Percentiles rank a stretch among this genome's conserved stretches.
phyloP scores from a whole-genome alignment of 2,329 filamentous ascomycete genomes.

The Dactylellina leptospora region DNA sequence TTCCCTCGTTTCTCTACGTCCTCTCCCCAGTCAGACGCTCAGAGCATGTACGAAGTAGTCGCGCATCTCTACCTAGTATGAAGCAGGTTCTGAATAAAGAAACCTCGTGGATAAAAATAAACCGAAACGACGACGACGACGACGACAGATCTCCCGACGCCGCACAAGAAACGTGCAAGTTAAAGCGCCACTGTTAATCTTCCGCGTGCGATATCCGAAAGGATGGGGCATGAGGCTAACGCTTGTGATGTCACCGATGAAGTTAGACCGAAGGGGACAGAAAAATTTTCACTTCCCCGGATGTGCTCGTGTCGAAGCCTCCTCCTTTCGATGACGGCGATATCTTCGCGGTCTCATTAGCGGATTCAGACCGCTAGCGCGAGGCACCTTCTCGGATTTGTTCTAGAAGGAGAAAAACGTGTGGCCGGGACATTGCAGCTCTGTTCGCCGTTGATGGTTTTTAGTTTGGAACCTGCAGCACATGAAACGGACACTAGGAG shows the following conservation, averaged over 20 bases:
- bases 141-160: no score
- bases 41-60: no score
- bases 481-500: slow-evolving; percentile 53
- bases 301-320: slow-evolving; percentile 1
- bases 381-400: slow-evolving; percentile 29
- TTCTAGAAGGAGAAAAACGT: slow-evolving; percentile 37
- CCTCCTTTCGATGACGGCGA: slow-evolving; percentile 30
- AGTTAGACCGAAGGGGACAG: neutral
- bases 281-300: slow-evolving; percentile 15
- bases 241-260: slow-evolving; percentile 12
- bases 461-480: slow-evolving; percentile 23
- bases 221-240: slow-evolving; percentile 8
- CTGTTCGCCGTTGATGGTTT: neutral
- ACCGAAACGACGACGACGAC: neutral
- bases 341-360: slow-evolving; percentile 25
- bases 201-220: slow-evolving; percentile 3
- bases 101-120: neutral
- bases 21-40: no score
- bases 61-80: no score
- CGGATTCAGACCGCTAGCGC: slow-evolving; percentile 31
- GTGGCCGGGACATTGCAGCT: slow-evolving; percentile 19
- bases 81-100: no score
- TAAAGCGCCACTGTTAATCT: neutral
- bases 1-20: no score
- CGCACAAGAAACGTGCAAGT: neutral